These are phyloP conservation scores for Sarocladium oryzae DNA, from an alignment of 2,329 filamentous ascomycete species.

Conservation along the genomic window DNA sequence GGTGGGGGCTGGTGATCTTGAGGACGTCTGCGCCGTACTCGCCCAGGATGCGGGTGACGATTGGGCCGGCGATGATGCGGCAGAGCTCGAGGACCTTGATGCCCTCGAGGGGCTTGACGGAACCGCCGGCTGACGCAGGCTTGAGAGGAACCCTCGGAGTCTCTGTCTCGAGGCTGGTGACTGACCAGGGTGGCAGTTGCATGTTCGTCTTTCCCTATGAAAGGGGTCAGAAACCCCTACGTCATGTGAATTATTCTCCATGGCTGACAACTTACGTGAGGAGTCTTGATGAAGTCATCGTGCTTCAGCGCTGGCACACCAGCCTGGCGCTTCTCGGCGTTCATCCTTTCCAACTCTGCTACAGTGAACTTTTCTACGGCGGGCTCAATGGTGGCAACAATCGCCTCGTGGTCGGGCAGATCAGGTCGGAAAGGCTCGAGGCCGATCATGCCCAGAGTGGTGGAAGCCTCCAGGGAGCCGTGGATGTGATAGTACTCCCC, in stretches of 20 bases:
- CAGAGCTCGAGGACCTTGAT: constrained; percentile 70
- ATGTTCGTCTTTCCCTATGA: constrained; percentile 43
- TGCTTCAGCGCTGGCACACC: constrained; percentile 54
- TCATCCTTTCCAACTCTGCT: constrained; percentile 51
- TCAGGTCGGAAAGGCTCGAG: constrained; percentile 55
- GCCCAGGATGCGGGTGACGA: constrained; percentile 63
- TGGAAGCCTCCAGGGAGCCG: constrained; percentile 65
- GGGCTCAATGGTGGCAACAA: constrained; percentile 52
- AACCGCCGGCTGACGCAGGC: constrained; percentile 9
- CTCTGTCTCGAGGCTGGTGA: constrained; percentile 42
- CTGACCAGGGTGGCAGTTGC: constrained; percentile 38
- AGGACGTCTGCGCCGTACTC: constrained; percentile 71
- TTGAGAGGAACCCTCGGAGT: constrained; percentile 41
- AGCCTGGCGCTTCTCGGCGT: constrained; percentile 49
- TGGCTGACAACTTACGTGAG: constrained; percentile 27
- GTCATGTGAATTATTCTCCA: no score
- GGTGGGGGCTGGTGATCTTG: constrained; percentile 60
- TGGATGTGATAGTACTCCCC: constrained; percentile 71
- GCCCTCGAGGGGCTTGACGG: constrained; percentile 40
- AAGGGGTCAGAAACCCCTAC: background rate
- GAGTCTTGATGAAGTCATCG: constrained; percentile 51
- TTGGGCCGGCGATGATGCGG: constrained; percentile 70
- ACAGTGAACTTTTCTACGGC: constrained; percentile 49
- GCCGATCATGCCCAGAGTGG: constrained; percentile 63
- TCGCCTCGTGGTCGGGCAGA: constrained; percentile 52